Conservation (phyloP, 129 eudicot species). For the Flaveria ramosissima region DNA sequence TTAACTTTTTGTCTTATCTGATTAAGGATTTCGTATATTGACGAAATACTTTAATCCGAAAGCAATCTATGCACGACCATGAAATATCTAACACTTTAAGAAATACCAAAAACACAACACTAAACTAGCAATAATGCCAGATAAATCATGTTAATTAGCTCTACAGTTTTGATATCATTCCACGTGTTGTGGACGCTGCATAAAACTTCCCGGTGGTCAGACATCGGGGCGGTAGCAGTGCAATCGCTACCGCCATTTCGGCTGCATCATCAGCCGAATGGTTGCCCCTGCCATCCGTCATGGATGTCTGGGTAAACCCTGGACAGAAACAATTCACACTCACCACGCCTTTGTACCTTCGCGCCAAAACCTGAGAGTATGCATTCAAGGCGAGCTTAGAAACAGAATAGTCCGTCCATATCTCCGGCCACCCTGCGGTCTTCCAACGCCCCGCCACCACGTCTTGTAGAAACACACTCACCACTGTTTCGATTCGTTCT, state of each 20-base stretch:
- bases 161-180: conserved; percentile 47
- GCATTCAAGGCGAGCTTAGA: conserved; percentile 83
- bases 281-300: conserved; percentile 85
- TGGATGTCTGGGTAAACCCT: conserved; percentile 78
- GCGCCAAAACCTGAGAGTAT: conserved; percentile 64
- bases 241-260: conserved; percentile 44
- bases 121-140: too few relatives aligned
- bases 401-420: conserved; percentile 88
- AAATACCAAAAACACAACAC: too few relatives aligned
- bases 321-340: conserved; percentile 87
- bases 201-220: conserved; percentile 69
- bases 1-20: too few relatives aligned
- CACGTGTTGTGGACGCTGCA: conserved; percentile 29
- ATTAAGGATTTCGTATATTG: too few relatives aligned
- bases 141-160: neutral
- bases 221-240: conserved; percentile 45
- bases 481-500: conserved; percentile 49
- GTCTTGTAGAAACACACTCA: conserved; percentile 49
- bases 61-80: too few relatives aligned
- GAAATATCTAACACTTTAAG: too few relatives aligned
- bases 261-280: conserved; percentile 69
- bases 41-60: too few relatives aligned
- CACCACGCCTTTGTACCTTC: conserved; percentile 39
- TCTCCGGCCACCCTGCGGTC: conserved; percentile 73
- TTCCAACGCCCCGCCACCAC: conserved; percentile 64